phyloP scores from a whole-genome alignment of 1,139 yeast species.

The Suhomyces bribrorum region DNA sequence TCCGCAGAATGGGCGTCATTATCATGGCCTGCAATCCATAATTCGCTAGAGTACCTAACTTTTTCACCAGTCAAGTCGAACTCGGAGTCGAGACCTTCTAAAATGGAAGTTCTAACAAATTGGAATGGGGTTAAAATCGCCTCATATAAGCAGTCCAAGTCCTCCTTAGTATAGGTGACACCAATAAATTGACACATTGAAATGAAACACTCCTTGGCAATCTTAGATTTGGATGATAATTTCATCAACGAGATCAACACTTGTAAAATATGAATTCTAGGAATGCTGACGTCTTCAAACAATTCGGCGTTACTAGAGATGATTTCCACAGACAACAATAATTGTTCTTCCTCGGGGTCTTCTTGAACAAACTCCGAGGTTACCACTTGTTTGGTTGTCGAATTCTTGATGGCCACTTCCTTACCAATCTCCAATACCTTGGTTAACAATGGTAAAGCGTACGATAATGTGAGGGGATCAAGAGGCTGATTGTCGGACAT shows the following conservation, averaged over 20 bases:
- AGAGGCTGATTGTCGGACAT: conserved; percentile 72
- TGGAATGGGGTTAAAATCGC: conserved; percentile 61
- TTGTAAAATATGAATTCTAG: conserved; percentile 63
- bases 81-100: conserved; percentile 86
- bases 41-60: conserved; percentile 58
- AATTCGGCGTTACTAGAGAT: conserved; percentile 74
- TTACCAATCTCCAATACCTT: conserved; percentile 65
- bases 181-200: conserved; percentile 77
- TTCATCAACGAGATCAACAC: conserved; percentile 68
- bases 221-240: conserved; percentile 74
- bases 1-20: conserved; percentile 63
- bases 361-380: conserved; percentile 71
- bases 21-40: conserved; percentile 81
- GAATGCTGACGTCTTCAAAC: conserved; percentile 65
- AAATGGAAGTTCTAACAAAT: conserved; percentile 74
- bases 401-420: conserved; percentile 50
- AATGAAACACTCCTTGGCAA: conserved; percentile 79
- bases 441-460: conserved; percentile 70
- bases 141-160: conserved; percentile 60
- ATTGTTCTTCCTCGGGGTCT: conserved; percentile 86
- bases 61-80: conserved; percentile 64
- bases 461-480: conserved; percentile 68
- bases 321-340: conserved; percentile 75
- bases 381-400: conserved; percentile 47
- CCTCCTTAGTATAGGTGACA: conserved; percentile 54